These are phyloP conservation scores for Caryocar brasiliense DNA, from an alignment of 441 rosid genomes.

Conservation along the genomic window DNA sequence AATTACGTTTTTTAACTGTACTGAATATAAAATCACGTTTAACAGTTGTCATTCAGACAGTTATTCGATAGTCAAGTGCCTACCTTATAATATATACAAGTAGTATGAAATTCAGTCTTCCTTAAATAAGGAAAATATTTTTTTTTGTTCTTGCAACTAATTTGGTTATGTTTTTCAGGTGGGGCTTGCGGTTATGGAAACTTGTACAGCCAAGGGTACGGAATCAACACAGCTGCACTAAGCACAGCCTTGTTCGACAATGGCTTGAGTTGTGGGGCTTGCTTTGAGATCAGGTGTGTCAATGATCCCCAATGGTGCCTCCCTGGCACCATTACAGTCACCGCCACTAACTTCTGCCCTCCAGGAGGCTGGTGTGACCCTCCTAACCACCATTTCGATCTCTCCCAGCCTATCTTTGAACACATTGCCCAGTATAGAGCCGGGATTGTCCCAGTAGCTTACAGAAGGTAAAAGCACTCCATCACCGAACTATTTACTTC, in stretches of 20 bases:
- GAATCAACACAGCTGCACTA: conserved; percentile 58
- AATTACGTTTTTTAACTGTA: too few species aligned
- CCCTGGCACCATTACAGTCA: conserved; percentile 37
- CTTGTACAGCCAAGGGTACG: conserved; percentile 57
- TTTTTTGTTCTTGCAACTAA: neutral
- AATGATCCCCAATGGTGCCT: conserved; percentile 57
- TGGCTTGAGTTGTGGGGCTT: conserved; percentile 61
- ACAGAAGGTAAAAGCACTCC: conserved; percentile 38
- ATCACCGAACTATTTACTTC: too few species aligned
- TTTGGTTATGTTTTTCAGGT: conserved; percentile 22
- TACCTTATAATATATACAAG: too few species aligned
- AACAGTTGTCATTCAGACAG: too few species aligned
- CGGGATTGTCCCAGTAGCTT: conserved; percentile 39
- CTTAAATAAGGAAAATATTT: too few species aligned
- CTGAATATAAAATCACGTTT: too few species aligned
- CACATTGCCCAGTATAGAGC: conserved; percentile 38
- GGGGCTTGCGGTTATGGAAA: conserved; percentile 80
- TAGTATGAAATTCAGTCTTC: too few species aligned
- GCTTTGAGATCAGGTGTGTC: conserved; percentile 58
- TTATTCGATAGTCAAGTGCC: too few species aligned
- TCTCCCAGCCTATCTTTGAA: conserved; percentile 39
- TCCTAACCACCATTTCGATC: conserved; percentile 37
- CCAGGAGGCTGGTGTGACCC: conserved; percentile 56
- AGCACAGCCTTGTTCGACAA: conserved; percentile 62
- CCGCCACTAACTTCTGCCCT: conserved; percentile 52